Evolutionary conservation across 2,329 filamentous ascomycete species (phyloP).

Genomic region (Biscogniauxia sp.): DNA sequence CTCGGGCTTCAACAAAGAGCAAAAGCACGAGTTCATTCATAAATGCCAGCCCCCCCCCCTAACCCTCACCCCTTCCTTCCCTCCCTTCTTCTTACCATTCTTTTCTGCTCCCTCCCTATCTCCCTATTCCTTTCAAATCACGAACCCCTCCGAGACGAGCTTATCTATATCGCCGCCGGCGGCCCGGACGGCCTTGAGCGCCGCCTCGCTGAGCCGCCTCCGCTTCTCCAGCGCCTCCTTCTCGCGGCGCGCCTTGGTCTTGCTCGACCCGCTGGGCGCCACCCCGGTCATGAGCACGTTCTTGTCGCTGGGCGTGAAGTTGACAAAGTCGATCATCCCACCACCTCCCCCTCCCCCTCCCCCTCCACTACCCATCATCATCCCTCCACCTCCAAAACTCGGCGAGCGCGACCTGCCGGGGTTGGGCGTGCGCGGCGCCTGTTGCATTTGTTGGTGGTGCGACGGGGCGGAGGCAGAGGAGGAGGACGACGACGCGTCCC

Average conservation of each 20-base stretch:
- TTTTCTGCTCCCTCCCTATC: background rate
- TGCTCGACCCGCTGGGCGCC: conserved; percentile 84
- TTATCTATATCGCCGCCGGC: conserved; percentile 66
- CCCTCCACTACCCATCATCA: conserved; percentile 19
- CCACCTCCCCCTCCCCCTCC: conserved; percentile 29
- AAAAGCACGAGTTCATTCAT: background rate
- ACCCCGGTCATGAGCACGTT: conserved; percentile 81
- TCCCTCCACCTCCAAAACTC: background rate
- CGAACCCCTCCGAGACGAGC: conserved; percentile 50
- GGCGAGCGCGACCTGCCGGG: background rate
- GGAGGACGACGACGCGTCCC: conserved; percentile 20
- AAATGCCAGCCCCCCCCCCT: too few species aligned
- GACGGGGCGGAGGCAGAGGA: background rate
- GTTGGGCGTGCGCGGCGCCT: background rate
- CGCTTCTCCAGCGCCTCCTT: conserved; percentile 81
- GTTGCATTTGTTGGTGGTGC: conserved; percentile 1
- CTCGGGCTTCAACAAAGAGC: background rate
- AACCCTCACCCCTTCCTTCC: background rate
- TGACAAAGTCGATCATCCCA: conserved; percentile 67
- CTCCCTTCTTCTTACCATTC: background rate
- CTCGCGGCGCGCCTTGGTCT: conserved; percentile 91
- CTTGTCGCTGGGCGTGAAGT: conserved; percentile 82
- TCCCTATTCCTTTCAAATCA: background rate
- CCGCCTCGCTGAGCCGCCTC: conserved; percentile 64
- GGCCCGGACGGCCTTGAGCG: conserved; percentile 65